phyloP scores from a whole-genome alignment of 1,284 basidiomycete genomes.

The Melampsora larici-populina region DNA sequence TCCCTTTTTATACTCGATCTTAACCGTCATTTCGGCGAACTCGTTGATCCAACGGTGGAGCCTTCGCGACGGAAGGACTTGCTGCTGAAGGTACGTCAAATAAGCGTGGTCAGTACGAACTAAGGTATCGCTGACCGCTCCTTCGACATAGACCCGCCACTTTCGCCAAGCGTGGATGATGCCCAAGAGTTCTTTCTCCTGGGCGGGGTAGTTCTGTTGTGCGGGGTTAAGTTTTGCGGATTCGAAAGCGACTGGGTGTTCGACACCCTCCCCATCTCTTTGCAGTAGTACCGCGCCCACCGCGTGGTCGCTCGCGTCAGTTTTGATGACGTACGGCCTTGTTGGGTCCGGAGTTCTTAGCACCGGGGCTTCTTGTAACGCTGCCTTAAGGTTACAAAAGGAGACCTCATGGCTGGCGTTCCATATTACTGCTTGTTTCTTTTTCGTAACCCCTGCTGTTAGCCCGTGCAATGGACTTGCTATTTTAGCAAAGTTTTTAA shows the following conservation, averaged over 20 bases:
- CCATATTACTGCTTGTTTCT: neutral
- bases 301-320: neutral
- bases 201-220: neutral
- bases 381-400: no score
- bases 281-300: conserved; percentile 1
- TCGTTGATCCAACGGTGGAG: neutral
- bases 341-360: neutral
- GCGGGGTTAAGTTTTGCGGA: neutral
- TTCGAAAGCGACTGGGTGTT: conserved; percentile 8
- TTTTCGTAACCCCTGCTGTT: neutral
- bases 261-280: neutral
- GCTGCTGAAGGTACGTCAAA: neutral
- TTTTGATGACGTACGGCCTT: neutral
- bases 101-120: neutral
- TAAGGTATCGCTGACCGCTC: neutral
- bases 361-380: no score
- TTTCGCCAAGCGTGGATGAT: conserved; percentile 1
- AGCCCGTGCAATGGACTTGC: neutral
- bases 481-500: neutral
- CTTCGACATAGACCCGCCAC: neutral
- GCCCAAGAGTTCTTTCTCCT: conserved; percentile 1
- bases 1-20: no score
- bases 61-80: neutral
- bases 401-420: no score
- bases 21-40: neutral